Evolutionary conservation across 257 asterid species (phyloP), one percentile per base, ranked within the genome.

Genomic region (Scutellaria galericulata): DNA sequence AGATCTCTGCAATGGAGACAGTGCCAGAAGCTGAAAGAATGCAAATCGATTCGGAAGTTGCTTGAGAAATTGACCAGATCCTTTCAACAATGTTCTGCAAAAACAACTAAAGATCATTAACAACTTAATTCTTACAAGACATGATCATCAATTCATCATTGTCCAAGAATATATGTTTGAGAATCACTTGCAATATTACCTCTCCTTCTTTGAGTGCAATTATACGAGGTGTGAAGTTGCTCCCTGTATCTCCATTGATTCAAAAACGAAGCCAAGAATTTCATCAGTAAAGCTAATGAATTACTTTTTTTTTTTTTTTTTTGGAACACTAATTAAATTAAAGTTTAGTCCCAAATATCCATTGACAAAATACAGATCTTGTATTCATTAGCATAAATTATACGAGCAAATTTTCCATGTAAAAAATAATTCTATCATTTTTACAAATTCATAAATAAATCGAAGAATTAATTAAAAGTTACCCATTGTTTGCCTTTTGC

Each of bases 21-120:
- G 78, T 61, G 6, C 89, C 89, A 10, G 73, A 27, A 9, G 87
- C 89, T 13, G 87, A 80, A 4, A 82, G 53, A 11, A 82, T 71
- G 60, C 81, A 78, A 6, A 83, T 15, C 3, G 89, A 85, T 31
- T 83, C 85, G 20, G 55, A 53, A 24, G 73, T 78, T 45, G 5
- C 57, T 39, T 80, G 71, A n/a, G 79, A 80, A 71, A 77, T 78
- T 10, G 80, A 66, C 80, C 70, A 59, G 5, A 82, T 71, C 37
- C 18, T 83, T 46, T 85, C 66, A 50, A 64, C 77, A 27, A 85
- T 78, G 61, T 85, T 75, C 89, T 85, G 87, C 76, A 54, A 9
- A 48, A 56, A 24, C 12, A 56, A 24, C 41, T 44, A 22, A 48
- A 12, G 60, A 35, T 3, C 27, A 24, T 31, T 31, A 31, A 31